Evolutionary conservation across 164 flowering plant genomes (phyloP).

Genomic region (Vitis amurensis): DNA sequence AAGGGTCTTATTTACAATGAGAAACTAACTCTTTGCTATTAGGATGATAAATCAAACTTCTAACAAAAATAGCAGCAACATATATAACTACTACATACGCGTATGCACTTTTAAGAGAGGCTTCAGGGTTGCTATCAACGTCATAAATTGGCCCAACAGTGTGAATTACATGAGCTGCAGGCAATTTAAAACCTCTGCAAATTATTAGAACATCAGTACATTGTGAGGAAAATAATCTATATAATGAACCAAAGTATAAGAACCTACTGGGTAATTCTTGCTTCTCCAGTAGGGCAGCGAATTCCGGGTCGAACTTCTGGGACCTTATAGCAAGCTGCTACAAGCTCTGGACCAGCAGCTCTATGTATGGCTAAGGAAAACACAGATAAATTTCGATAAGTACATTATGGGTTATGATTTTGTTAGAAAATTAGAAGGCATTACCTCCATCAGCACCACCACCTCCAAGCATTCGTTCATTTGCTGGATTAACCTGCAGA

Average conservation of each 20-base stretch:
- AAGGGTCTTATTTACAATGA: constrained; percentile 1
- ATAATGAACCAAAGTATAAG: not conserved
- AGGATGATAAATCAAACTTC: not conserved
- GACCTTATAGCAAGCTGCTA: constrained; percentile 66
- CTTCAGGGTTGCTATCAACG: constrained; percentile 53
- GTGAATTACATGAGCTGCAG: constrained; percentile 85
- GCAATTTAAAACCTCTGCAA: constrained; percentile 81
- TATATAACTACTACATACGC: constrained; percentile 34
- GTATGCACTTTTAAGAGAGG: constrained; percentile 67
- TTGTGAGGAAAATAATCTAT: not conserved
- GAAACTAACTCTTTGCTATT: too few relatives aligned
- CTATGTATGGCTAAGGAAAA: constrained; percentile 77
- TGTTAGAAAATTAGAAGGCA: not conserved
- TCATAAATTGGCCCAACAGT: constrained; percentile 94
- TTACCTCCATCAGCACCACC: constrained; percentile 99
- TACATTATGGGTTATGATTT: too few relatives aligned
- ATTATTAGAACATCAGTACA: constrained; percentile 11
- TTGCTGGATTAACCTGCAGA: constrained; percentile 89
- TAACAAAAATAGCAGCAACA: not conserved
- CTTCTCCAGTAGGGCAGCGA: constrained; percentile 96
- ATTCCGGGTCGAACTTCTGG: constrained; percentile 82
- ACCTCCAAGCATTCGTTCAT: constrained; percentile 92
- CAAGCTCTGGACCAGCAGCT: constrained; percentile 92
- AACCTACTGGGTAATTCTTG: constrained; percentile 86
- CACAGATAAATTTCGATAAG: not conserved